Base-by-base conservation (phyloP, 2,329 filamentous ascomycete species). In the Fusarium sp. region DNA sequence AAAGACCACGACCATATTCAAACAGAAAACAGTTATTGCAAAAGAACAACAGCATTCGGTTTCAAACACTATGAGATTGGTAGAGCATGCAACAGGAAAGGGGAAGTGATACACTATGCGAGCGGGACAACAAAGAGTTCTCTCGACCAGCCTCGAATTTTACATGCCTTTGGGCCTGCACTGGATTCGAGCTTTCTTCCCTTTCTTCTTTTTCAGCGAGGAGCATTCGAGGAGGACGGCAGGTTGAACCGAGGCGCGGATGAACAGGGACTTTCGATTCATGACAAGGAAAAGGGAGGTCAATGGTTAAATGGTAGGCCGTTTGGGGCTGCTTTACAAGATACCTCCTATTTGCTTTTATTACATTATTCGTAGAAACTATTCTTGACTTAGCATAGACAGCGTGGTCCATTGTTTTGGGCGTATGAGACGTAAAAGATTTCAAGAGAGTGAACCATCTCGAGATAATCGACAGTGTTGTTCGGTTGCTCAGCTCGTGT, bases 151-250 rank as follows among this genome's bases (percentile, higher is more conserved):
- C 38, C 57, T 29, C 38, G 9, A 14, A 37, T 42, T 37, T 53
- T 38, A 27, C 17, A 41, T 53, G 61, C 29, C 44, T 43, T 61
- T 39, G 42, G 32, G 60, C 29, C 45, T 49, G 29, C 32, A 50
- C 45, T 60, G 43, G 21, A 51, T 58, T 64, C 42, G 44, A 38
- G 48, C 48, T 62, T 36, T 48, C 29, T 41, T 53, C 29, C 31
- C 31, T 21, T 59, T 48, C 47, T 62, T 61, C 48, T 51, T 38
- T 59, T 51, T 55, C 35, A 65, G 61, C 61, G 61, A 62, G 61
- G 61, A 64, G 61, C 61, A 62, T 62, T 61, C 49, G 41, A 61
- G 32, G 21, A 62, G 48, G 51, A 62, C 42, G 50, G 47, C 32
- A 33, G 39, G 46, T 49, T 49, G 38, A 44, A 54, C 55, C 35